Percentiles rank a stretch among this genome's conserved stretches.
Conservation (phyloP, 305 asterid genomes). For the Solanum hybrid region DNA sequence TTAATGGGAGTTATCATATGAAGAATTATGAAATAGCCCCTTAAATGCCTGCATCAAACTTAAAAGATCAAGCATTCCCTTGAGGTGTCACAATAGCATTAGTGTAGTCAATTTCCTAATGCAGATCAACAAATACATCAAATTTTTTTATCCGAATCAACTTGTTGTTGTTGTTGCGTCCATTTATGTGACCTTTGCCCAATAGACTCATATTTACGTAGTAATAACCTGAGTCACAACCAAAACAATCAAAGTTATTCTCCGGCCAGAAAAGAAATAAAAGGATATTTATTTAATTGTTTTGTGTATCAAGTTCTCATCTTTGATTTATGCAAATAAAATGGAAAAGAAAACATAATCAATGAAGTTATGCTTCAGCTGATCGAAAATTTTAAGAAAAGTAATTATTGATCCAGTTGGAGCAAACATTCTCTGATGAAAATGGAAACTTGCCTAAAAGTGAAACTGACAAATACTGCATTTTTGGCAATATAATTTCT, state of each 20-base stretch:
- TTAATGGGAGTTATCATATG: too few species aligned
- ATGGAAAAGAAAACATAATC: not conserved
- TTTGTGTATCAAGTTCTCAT: too few species aligned
- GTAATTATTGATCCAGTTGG: not conserved
- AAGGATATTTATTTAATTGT: too few species aligned
- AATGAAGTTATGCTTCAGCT: not conserved
- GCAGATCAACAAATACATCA: not conserved
- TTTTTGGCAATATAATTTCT: too few species aligned
- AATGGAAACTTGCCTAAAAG: not conserved
- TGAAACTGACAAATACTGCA: not conserved
- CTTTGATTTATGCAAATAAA: too few species aligned
- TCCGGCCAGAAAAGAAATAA: too few species aligned
- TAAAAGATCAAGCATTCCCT: not conserved
- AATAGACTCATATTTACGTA: not conserved
- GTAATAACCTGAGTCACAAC: not conserved
- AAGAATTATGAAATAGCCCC: too few species aligned
- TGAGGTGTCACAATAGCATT: not conserved
- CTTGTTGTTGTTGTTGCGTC: not conserved
- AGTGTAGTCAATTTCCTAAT: not conserved
- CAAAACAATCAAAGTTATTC: not conserved
- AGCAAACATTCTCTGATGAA: not conserved
- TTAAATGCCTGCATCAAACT: not conserved
- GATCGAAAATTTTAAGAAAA: not conserved
- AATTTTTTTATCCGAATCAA: not conserved
- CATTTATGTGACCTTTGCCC: not conserved